Conservation (phyloP, 164 flowering plant species). For the Magnolia kwangsiensis region DNA sequence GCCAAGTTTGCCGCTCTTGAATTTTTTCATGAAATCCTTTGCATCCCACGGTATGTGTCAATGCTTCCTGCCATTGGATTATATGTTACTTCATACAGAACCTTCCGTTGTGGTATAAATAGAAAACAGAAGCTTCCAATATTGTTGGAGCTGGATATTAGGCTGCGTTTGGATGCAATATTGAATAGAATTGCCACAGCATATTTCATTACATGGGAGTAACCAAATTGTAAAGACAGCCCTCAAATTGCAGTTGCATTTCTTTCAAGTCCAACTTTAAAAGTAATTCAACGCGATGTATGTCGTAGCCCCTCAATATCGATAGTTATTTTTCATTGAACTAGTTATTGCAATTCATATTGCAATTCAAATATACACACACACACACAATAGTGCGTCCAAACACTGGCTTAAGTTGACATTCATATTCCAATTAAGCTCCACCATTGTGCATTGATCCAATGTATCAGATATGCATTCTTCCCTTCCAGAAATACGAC, state of each 20-base stretch:
- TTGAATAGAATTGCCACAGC: no score
- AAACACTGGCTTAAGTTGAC: no score
- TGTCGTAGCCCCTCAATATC: no score
- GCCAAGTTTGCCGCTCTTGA: slow-evolving; percentile 51
- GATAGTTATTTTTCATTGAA: no score
- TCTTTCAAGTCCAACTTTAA: neutral
- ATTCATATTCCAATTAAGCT: no score
- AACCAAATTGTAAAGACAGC: no score
- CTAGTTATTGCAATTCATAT: no score
- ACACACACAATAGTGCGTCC: no score
- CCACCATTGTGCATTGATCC: neutral
- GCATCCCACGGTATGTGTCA: slow-evolving; percentile 56
- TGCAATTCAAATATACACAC: no score
- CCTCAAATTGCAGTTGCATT: neutral
- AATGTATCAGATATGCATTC: neutral
- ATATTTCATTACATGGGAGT: neutral
- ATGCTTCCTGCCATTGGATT: neutral
- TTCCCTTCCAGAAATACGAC: neutral
- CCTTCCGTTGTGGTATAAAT: neutral
- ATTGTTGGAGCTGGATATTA: neutral
- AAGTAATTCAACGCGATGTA: neutral
- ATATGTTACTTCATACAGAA: neutral
- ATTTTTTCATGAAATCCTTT: slow-evolving; percentile 62
- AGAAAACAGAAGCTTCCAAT: neutral
- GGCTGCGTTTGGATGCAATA: neutral